These are phyloP conservation scores for Parascedosporium putredinis DNA, from an alignment of 2,329 filamentous ascomycete genomes.

Conservation along the genomic window DNA sequence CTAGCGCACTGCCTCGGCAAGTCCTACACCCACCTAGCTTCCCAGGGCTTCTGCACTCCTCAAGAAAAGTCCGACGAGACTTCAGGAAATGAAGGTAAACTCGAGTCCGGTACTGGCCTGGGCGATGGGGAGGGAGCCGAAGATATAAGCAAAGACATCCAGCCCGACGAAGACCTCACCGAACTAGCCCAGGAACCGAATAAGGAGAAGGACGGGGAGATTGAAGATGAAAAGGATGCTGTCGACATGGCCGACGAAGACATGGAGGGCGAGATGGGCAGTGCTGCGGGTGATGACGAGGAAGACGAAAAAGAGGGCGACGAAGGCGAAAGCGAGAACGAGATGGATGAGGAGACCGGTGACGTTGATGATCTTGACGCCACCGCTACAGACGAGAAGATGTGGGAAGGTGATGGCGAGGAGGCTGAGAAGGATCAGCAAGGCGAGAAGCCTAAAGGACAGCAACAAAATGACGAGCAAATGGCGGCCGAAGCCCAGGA, in stretches of 20 bases:
- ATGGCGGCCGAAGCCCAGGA: conserved; percentile 49
- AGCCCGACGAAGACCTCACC: conserved; percentile 83
- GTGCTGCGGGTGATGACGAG: conserved; percentile 51
- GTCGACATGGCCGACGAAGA: conserved; percentile 92
- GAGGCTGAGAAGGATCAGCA: conserved; percentile 75
- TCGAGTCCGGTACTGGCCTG: conserved; percentile 85
- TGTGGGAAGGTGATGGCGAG: conserved; percentile 86
- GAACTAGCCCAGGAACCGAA: conserved; percentile 83
- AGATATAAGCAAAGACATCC: conserved; percentile 95
- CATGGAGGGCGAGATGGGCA: conserved; percentile 72
- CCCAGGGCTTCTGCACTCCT: conserved; percentile 85
- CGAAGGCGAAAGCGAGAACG: conserved; percentile 56
- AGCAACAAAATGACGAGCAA: conserved; percentile 55
- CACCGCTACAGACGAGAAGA: conserved; percentile 90
- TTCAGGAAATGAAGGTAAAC: conserved; percentile 60
- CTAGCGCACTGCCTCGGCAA: conserved; percentile 67
- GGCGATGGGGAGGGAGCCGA: conserved; percentile 92
- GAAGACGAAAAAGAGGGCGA: conserved; percentile 50
- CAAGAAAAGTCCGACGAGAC: conserved; percentile 67
- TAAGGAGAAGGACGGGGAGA: conserved; percentile 51
- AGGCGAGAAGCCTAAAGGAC: conserved; percentile 60
- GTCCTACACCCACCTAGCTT: conserved; percentile 67
- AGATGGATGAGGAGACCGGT: conserved; percentile 82
- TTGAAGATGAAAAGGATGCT: conserved; percentile 73
- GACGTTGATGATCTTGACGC: conserved; percentile 87